A percentile compares a stretch with the other conserved stretches of the same genome.
phyloP scores from a whole-genome alignment of 345 rosid species.

The Physaria fendleri region DNA sequence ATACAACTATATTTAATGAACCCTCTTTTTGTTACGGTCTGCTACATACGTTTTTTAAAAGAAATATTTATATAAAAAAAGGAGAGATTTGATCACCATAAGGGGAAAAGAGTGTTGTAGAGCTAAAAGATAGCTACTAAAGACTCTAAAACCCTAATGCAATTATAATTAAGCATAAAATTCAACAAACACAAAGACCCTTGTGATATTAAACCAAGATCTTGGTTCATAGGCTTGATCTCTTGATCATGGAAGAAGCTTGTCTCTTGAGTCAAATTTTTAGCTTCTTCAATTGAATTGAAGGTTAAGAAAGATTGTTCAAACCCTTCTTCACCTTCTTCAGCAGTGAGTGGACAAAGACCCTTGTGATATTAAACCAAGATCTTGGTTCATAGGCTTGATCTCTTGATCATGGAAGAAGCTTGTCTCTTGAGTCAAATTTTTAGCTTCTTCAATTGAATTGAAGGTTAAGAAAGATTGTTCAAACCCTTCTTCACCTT shows the following conservation, averaged over 20 bases:
- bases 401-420: slow-evolving; percentile 41
- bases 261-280: slow-evolving; percentile 35
- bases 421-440: slow-evolving; percentile 38
- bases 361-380: slow-evolving; percentile 31
- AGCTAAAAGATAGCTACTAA: too few species aligned
- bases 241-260: slow-evolving; percentile 41
- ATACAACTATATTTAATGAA: too few species aligned
- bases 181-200: slow-evolving; percentile 49
- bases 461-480: slow-evolving; percentile 44
- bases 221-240: slow-evolving; percentile 35
- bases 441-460: slow-evolving; percentile 31
- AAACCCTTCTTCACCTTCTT: slow-evolving; percentile 27
- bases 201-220: slow-evolving; percentile 27
- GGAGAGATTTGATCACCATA: too few species aligned
- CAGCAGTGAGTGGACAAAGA: slow-evolving; percentile 31
- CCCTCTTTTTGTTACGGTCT: too few species aligned
- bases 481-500: slow-evolving; percentile 24
- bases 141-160: too few species aligned
- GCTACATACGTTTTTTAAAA: too few species aligned
- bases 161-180: too few species aligned
- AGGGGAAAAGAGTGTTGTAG: too few species aligned
- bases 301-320: slow-evolving; percentile 41
- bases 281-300: slow-evolving; percentile 35
- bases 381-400: slow-evolving; percentile 33
- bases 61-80: too few species aligned